phyloP scores from a whole-genome alignment of 1,284 basidiomycete species.

The Athelia psychrophila region DNA sequence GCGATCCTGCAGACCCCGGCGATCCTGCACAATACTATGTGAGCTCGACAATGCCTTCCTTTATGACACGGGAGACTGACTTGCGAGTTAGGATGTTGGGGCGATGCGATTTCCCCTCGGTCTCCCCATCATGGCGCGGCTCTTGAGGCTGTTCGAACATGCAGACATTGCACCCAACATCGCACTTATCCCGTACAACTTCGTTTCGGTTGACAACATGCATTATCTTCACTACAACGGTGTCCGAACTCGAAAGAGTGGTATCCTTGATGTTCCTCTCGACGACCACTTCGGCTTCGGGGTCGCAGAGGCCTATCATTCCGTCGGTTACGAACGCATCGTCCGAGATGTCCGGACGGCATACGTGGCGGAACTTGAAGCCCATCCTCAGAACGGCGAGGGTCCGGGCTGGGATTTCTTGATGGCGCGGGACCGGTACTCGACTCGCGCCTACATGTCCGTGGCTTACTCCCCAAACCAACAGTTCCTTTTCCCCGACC shows the following conservation, averaged over 20 bases:
- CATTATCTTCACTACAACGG: not conserved
- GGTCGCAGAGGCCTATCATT: not conserved
- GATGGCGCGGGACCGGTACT: conserved; percentile 20
- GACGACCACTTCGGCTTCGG: not conserved
- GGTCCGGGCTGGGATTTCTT: conserved; percentile 21
- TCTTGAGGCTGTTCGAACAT: conserved; percentile 14
- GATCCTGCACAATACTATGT: conserved; percentile 7
- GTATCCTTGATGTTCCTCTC: not conserved
- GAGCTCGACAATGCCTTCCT: conserved; percentile 8
- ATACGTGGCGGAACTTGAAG: conserved; percentile 10
- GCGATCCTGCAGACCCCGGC: conserved; percentile 5
- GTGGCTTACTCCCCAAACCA: conserved; percentile 4
- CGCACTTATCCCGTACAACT: conserved; percentile 4
- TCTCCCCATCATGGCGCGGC: conserved; percentile 9
- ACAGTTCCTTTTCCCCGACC: conserved; percentile 15
- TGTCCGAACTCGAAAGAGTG: not conserved
- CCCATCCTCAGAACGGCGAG: conserved; percentile 3
- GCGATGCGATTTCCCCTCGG: not conserved
- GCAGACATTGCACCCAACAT: not conserved
- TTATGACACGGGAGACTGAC: not conserved
- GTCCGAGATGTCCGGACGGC: not conserved
- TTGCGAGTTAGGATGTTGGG: not conserved
- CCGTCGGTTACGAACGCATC: conserved; percentile 9
- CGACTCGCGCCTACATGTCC: conserved; percentile 19
- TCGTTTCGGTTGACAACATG: conserved; percentile 1